A percentile compares a stretch with the other conserved stretches of the same genome.
phyloP scores from a whole-genome alignment of 164 flowering plant genomes.

The Berberis vulgaris region DNA sequence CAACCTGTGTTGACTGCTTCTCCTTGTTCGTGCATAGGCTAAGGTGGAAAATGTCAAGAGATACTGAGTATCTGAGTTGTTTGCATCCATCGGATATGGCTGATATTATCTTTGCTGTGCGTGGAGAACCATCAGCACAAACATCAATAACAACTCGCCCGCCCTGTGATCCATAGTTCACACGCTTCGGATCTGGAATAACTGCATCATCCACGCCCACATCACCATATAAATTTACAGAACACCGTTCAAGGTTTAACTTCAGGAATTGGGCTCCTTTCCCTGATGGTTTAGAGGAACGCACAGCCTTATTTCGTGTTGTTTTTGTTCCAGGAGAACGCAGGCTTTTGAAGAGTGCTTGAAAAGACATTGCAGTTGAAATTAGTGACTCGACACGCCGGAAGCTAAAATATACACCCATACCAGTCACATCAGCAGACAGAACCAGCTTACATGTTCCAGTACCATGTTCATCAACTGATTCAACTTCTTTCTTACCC shows the following conservation, averaged over 20 bases:
- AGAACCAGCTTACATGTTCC: conserved; percentile 47
- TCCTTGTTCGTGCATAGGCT: conserved; percentile 75
- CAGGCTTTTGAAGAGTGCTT: conserved; percentile 52
- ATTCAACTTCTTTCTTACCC: conserved; percentile 77
- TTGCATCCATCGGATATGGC: conserved; percentile 39
- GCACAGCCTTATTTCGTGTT: conserved; percentile 31
- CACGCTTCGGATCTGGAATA: conserved; percentile 83
- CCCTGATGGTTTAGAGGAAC: conserved; percentile 48
- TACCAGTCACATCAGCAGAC: conserved; percentile 80
- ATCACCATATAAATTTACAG: conserved; percentile 57
- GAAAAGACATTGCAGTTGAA: conserved; percentile 55
- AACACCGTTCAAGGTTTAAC: conserved; percentile 80
- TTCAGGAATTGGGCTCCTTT: conserved; percentile 67
- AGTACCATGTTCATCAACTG: conserved; percentile 44
- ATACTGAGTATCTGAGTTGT: conserved; percentile 49
- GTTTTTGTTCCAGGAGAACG: conserved; percentile 39
- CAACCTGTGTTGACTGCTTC: conserved; percentile 72
- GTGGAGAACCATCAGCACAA: conserved; percentile 83
- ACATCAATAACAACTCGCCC: conserved; percentile 55
- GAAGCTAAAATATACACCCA: conserved; percentile 64
- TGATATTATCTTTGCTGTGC: conserved; percentile 60
- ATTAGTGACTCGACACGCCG: conserved; percentile 78
- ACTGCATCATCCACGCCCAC: conserved; percentile 63
- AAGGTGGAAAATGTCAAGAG: conserved; percentile 78
- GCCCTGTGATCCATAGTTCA: conserved; percentile 97